phyloP scores from a whole-genome alignment of 2,329 filamentous ascomycete genomes.

The Alternaria sp. region DNA sequence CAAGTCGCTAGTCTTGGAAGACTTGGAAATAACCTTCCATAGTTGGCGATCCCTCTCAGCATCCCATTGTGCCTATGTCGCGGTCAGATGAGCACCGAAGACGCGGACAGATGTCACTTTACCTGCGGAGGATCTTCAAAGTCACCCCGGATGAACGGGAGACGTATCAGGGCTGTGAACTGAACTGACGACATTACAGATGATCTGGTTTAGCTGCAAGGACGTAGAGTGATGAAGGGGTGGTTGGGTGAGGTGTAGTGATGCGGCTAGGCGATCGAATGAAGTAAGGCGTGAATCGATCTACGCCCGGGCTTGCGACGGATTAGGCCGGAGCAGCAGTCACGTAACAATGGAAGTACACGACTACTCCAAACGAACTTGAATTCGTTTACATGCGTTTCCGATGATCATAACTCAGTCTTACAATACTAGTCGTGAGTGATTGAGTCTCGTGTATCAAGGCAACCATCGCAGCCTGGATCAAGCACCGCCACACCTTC shows the following conservation, averaged over 20 bases:
- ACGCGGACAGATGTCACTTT: slow-evolving; percentile 40
- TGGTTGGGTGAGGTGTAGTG: slow-evolving; percentile 12
- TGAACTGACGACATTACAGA: slow-evolving; percentile 42
- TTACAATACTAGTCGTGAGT: not conserved
- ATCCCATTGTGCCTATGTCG: slow-evolving; percentile 82
- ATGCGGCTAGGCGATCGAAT: slow-evolving; percentile 8
- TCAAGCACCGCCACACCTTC: not conserved
- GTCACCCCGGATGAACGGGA: slow-evolving; percentile 85
- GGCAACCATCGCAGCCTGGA: not conserved
- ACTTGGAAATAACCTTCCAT: slow-evolving; percentile 87
- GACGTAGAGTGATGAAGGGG: slow-evolving; percentile 6
- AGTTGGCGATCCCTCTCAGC: slow-evolving; percentile 82
- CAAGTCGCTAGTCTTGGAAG: slow-evolving; percentile 78
- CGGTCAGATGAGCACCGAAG: slow-evolving; percentile 12
- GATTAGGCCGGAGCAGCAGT: not conserved
- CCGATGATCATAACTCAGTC: not conserved
- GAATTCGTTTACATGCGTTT: not conserved
- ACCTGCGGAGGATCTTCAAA: slow-evolving; percentile 92
- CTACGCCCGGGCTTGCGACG: slow-evolving; percentile 3
- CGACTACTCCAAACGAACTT: not conserved
- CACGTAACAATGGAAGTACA: not conserved
- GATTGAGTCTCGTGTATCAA: not conserved
- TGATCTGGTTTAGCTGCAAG: not conserved
- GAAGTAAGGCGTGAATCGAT: slow-evolving; percentile 19
- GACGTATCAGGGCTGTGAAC: slow-evolving; percentile 80